Base-by-base conservation (phyloP, 257 asterid species). In the Nyctanthes arbortristis region DNA sequence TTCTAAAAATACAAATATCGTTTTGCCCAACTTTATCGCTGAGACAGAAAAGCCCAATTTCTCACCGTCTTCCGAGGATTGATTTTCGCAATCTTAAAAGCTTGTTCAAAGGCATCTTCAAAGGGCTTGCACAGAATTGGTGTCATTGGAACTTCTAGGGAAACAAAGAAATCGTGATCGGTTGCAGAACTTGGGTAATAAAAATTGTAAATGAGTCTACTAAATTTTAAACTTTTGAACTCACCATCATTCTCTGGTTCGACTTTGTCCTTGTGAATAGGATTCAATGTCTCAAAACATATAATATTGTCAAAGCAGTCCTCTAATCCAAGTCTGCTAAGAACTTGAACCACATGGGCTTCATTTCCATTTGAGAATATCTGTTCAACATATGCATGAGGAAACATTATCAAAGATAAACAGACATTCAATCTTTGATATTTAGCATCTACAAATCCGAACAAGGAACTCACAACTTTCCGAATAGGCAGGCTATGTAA, bases 281-380 rank as follows among this genome's bases (percentile, higher is more conserved):
- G 96, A 82, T 93, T 93, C 77, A 93, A 31, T 0, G 92, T 85
- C 89, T 93, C 97, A 20, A 88, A 93, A 74, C 86, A 77, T 35
- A 90, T 67, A n/a, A 93, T 71, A 58, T 78, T 86, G 10, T 90
- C 97, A 66, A 90, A 90, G 77, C 96, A 90, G 63, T 83, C 98
- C 80, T 88, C 96, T 72, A 88, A 75, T 56, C 97, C 94, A 2
- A 93, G 93, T 84, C 96, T 70, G 64, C 82, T 75, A 63, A 90
- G 84, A 70, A 90, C 82, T 74, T 73, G 71, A 24, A 89, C 94
- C 24, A 93, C 98, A 55, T 93, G 97, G 73, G 96, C 96, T 67
- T 90, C 97, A 71, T 93, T 87, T 63, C 88, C 98, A 75, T 93
- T 93, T 1, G 98, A 90, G 76, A 93, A 93, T 32, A 93, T 85